Evolutionary conservation across 148 eudicot species (phyloP), one percentile per base, ranked within the genome.

Genomic region (Nyssa sinensis): DNA sequence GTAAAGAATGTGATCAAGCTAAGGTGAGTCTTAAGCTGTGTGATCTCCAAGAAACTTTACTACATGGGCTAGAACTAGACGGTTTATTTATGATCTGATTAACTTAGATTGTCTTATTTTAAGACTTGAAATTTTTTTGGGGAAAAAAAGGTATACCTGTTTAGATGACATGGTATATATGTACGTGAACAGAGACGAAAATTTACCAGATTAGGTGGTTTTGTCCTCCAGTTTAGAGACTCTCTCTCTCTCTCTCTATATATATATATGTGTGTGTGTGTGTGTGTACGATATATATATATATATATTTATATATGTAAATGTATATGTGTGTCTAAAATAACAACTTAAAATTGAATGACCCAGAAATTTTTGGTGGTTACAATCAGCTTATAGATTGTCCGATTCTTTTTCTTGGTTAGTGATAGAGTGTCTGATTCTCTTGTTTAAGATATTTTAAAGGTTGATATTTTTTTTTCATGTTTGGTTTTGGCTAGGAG

Each of bases 401-500:
- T 27, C 60, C 17, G 16, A 9, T 47, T 7, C n/a, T 47, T 68
- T 19, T 10, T 14, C 14, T 14, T 35, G 4, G n/a, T n/a, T n/a
- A n/a, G n/a, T 37, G 44, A 37, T 37, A 11, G 44, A 6, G 44
- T 1, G 44, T 37, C 44, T 37, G 44, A 37, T 37, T 37, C 10
- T 37, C 6, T 11, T 37, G 44, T 11, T 5, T 6, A 37, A 37
- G 55, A 9, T 37, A 37, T 49, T 49, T 49, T 49, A 7, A 49
- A 4, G 3, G 21, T 49, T 14, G 57, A 49, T 49, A 14, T 47
- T 12, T 30, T 12, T 29, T 13, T 3, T 24, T n/a, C n/a, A n/a
- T 12, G 17, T 35, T 66, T 33, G 47, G 29, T 30, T 34, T 61
- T 41, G n/a, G 27, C 12, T 59, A 71, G 80, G 80, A 71, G 66